Base-by-base conservation (phyloP, 495 filamentous ascomycete species). In the Penicillium pulvis region DNA sequence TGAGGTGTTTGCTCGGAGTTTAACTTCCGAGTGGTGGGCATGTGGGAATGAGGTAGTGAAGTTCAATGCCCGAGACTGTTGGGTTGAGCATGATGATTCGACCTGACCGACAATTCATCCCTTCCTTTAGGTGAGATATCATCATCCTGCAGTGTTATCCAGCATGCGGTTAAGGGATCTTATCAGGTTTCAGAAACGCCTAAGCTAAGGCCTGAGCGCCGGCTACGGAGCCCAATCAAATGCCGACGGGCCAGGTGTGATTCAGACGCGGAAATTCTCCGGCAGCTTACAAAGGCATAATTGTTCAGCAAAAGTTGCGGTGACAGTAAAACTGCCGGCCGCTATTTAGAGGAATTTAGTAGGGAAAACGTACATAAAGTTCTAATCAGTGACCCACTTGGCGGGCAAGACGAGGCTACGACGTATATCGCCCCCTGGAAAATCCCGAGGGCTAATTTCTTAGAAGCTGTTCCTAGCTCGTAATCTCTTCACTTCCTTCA, bases 21-120 rank as follows among this genome's bases (percentile, higher is more conserved):
- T 96, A 42, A 95, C 92, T 0, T 83, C 88, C 41, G 92, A 89
- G 2, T 98, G 94, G 93, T 90, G 86, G 83, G 83, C 83, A 30
- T 96, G 89, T 88, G 93, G 94, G 6, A 83, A 97, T 69, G 90
- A 98, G 69, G 90, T 83, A 2, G 71, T 96, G 23, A 87, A 86
- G 56, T 96, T 92, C 65, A 93, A 95, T 68, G 82, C 80, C 55
- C 72, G 79, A 19, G 80, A 87, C 26, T 82, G 84, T 66, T 97
- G 93, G 92, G 56, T 65, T 24, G 53, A 45, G 10, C 20, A 23
- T 2, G 42, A 55, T 44, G 52, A 35, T 7, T 43, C n/a, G n/a
- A 44, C 16, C 10, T 41, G 35, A 52, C 28, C 30, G 19, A 26
- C 17, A 46, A 20, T 47, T 19, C 3, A 45, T 19, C 17, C 6